A percentile compares a stretch with the other conserved stretches of the same genome.
phyloP scores from a whole-genome alignment of 2,329 filamentous ascomycete species.

The Harringtonia aguacate region DNA sequence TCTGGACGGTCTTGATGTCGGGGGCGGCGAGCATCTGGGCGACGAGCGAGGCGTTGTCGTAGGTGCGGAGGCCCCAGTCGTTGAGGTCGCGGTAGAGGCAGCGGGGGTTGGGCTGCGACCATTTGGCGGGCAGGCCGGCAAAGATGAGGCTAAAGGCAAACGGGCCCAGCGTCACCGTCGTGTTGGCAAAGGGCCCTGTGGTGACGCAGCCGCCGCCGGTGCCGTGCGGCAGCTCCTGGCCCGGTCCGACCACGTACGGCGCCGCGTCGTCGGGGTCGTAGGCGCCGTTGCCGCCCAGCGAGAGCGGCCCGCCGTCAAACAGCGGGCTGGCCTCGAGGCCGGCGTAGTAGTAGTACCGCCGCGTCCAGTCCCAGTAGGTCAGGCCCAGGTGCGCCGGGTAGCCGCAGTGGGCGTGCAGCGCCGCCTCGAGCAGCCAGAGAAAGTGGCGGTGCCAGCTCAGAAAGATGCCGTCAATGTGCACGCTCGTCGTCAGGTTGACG shows the following conservation, averaged over 20 bases:
- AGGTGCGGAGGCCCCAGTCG: neutral
- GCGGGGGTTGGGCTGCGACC: slow-evolving; percentile 16
- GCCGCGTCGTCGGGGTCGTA: neutral
- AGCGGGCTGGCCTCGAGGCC: neutral
- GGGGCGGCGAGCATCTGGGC: slow-evolving; percentile 18
- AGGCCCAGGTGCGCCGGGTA: neutral
- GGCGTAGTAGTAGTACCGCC: neutral
- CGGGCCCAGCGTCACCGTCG: neutral
- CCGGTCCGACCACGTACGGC: neutral
- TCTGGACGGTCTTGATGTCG: slow-evolving; percentile 16
- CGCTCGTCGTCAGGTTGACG: neutral
- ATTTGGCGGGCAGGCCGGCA: neutral
- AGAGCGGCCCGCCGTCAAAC: neutral
- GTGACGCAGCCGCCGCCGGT: neutral
- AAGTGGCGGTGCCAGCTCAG: neutral
- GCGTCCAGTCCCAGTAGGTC: neutral
- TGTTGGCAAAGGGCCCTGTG: neutral
- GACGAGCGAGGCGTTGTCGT: slow-evolving; percentile 21
- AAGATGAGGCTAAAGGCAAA: neutral
- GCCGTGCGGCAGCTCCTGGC: neutral
- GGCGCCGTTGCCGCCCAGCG: neutral
- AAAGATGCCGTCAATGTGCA: neutral
- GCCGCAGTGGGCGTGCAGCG: neutral
- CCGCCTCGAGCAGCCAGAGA: neutral
- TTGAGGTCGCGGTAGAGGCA: slow-evolving; percentile 31